These are phyloP conservation scores for Linum tenue DNA, from an alignment of 345 rosid species.

Conservation along the genomic window DNA sequence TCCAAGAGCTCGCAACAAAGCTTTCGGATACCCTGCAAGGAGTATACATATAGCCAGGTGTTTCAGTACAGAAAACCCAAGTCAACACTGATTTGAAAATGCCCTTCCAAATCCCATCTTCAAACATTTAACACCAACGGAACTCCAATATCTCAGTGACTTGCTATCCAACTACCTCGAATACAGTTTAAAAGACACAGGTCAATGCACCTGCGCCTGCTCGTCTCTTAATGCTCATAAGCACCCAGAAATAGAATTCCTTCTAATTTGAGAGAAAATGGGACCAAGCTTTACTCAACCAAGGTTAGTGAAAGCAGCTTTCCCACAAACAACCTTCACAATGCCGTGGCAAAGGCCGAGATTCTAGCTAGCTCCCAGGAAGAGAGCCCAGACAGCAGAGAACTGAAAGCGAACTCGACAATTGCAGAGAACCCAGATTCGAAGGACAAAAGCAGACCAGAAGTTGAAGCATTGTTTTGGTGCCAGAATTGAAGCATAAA, in stretches of 20 bases:
- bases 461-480: too few species aligned
- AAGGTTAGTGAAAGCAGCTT: background rate
- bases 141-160: too few species aligned
- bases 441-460: too few species aligned
- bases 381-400: slow-evolving; percentile 7
- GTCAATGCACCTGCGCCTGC: background rate
- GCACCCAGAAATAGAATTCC: background rate
- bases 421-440: background rate
- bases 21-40: slow-evolving; percentile 82
- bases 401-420: background rate
- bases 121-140: background rate
- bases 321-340: too few species aligned
- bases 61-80: background rate
- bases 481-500: background rate
- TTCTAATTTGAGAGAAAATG: background rate
- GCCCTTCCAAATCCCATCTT: background rate
- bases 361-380: slow-evolving; percentile 1
- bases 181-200: background rate
- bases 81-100: too few species aligned
- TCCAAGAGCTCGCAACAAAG: slow-evolving; percentile 96
- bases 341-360: background rate
- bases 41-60: background rate
- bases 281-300: too few species aligned
- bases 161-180: too few species aligned
- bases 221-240: background rate